A percentile compares a stretch with the other conserved stretches of the same genome.
Conservation (phyloP, 176 grass and related monocot species). For the Cocos nucifera region DNA sequence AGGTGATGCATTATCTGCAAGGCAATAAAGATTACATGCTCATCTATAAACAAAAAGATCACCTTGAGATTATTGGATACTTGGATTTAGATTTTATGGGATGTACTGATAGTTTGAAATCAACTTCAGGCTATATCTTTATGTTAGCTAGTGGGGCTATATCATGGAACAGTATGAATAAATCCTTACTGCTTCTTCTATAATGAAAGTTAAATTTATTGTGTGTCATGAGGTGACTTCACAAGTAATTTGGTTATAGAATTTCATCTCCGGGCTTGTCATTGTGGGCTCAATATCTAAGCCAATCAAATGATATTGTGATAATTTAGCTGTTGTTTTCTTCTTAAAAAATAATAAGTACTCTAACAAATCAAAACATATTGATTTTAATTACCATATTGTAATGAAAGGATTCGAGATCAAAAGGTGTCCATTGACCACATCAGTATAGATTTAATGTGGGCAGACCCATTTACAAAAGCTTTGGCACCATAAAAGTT, state of each 20-base stretch:
- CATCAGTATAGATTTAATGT: background rate
- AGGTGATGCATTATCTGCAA: slow-evolving; percentile 3
- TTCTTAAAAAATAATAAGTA: background rate
- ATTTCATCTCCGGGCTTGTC: slow-evolving; percentile 8
- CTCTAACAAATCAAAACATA: slow-evolving; percentile 3
- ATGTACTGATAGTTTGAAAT: slow-evolving; percentile 9
- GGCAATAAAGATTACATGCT: background rate
- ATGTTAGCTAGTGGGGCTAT: background rate
- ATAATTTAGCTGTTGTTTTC: background rate
- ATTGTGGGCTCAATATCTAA: background rate
- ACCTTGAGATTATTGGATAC: background rate
- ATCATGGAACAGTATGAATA: slow-evolving; percentile 10
- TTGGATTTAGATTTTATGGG: background rate
- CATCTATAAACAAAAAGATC: background rate
- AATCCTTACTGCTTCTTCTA: background rate
- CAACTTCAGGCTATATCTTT: slow-evolving; percentile 4
- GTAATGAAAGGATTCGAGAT: slow-evolving; percentile 5
- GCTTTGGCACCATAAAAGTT: background rate
- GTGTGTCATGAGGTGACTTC: slow-evolving; percentile 14
- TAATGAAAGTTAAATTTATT: slow-evolving; percentile 14
- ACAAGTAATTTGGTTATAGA: slow-evolving; percentile 14
- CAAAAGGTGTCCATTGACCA: background rate
- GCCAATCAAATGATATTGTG: background rate
- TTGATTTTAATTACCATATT: background rate
- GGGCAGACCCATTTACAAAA: slow-evolving; percentile 3